Conservation (phyloP, 306 rosid genomes). For the Arachis hypogaea region DNA sequence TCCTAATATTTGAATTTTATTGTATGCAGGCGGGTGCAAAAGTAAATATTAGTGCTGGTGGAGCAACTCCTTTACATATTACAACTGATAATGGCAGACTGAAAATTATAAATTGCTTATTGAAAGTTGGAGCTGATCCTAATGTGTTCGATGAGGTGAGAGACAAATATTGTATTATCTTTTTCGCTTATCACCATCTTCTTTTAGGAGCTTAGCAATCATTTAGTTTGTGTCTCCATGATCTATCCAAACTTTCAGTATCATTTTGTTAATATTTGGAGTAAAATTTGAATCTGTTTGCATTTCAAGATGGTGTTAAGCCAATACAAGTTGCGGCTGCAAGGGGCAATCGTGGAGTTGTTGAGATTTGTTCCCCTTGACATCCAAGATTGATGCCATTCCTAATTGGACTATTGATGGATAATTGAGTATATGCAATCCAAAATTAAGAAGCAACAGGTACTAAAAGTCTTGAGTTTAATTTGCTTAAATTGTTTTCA, state of each 20-base stretch:
- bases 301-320: conserved; percentile 80
- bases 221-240: background rate
- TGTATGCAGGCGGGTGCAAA: conserved; percentile 78
- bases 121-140: conserved; percentile 90
- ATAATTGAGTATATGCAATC: conserved; percentile 69
- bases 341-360: conserved; percentile 64
- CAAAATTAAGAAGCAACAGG: conserved; percentile 68
- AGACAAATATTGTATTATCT: conserved; percentile 8
- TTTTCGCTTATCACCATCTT: conserved; percentile 5
- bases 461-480: conserved; percentile 35
- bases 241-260: conserved; percentile 1
- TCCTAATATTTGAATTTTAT: conserved; percentile 34
- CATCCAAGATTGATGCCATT: conserved; percentile 62
- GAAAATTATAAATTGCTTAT: conserved; percentile 65
- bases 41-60: conserved; percentile 85
- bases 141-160: conserved; percentile 78
- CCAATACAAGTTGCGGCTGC: conserved; percentile 82
- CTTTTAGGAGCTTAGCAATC: background rate
- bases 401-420: conserved; percentile 79
- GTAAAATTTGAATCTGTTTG: conserved; percentile 35
- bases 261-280: conserved; percentile 31
- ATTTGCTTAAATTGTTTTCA: conserved; percentile 41
- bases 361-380: conserved; percentile 82
- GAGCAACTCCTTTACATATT: conserved; percentile 92
- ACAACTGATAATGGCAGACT: conserved; percentile 77